A percentile compares a stretch with the other conserved stretches of the same genome.
Evolutionary conservation across 2,329 filamentous ascomycete species (phyloP).

Genomic region (Colletotrichum lindemuthianum): DNA sequence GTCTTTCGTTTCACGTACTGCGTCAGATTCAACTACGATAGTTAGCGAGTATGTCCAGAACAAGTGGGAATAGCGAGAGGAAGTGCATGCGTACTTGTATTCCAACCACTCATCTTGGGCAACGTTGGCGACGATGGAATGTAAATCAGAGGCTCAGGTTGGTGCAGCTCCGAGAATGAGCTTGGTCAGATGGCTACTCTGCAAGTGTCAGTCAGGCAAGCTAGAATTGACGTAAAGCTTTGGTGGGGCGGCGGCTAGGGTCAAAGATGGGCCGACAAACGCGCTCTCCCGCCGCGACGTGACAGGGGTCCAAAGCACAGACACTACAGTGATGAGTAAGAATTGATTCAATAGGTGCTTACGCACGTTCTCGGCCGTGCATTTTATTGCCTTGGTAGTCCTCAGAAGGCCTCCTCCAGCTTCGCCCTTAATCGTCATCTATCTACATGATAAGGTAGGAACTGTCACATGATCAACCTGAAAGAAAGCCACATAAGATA

Average conservation of each 20-base stretch:
- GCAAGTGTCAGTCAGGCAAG: neutral
- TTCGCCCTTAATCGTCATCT: neutral
- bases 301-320: no score
- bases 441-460: constrained; percentile 18
- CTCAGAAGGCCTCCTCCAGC: no score
- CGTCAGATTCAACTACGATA: constrained; percentile 84
- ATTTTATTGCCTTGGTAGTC: no score
- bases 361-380: no score
- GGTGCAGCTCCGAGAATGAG: no score
- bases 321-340: no score
- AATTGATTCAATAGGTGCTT: no score
- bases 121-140: no score
- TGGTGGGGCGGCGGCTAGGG: constrained; percentile 29
- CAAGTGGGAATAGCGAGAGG: constrained; percentile 10
- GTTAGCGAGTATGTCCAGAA: neutral
- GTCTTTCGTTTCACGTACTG: constrained; percentile 68
- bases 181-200: neutral
- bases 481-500: neutral
- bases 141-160: no score
- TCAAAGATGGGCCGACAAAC: constrained; percentile 31
- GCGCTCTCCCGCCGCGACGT: no score
- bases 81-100: constrained; percentile 72
- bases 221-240: constrained; percentile 17
- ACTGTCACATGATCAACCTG: neutral
- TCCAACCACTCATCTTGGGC: constrained; percentile 82